Percentiles rank a stretch among this genome's conserved stretches.
These are phyloP conservation scores for Paspalum notatum DNA, from an alignment of 176 grass and related monocot species.

Conservation along the genomic window DNA sequence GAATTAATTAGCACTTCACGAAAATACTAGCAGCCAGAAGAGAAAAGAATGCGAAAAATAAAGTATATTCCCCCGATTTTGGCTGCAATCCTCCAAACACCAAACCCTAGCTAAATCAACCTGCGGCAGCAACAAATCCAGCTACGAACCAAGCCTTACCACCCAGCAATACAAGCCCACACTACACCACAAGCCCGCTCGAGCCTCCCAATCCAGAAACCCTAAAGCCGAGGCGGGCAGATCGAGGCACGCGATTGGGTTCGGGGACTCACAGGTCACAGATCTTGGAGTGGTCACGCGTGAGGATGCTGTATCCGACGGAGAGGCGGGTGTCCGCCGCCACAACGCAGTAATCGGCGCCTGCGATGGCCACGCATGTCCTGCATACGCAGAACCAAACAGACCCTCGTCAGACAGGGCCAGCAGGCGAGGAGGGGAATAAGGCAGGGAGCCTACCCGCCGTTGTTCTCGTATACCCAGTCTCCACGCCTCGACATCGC, in stretches of 20 bases:
- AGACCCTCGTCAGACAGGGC: conserved; percentile 19
- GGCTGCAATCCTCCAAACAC: not conserved
- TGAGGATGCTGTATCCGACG: conserved; percentile 91
- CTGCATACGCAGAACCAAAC: conserved; percentile 50
- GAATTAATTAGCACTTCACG: not conserved
- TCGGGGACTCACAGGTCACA: conserved; percentile 76
- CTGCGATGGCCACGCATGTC: conserved; percentile 93
- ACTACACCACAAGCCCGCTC: not conserved
- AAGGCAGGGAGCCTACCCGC: conserved; percentile 59
- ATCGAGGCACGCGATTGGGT: conserved; percentile 34
- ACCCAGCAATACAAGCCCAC: not conserved
- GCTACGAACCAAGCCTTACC: not conserved
- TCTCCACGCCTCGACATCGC: conserved; percentile 88
- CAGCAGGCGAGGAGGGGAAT: not conserved
- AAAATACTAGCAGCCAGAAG: not conserved
- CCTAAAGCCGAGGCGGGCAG: conserved; percentile 35
- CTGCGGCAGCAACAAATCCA: not conserved
- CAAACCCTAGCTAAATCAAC: conserved; percentile 46
- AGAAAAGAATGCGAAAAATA: not conserved
- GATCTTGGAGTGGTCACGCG: conserved; percentile 97
- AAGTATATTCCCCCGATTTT: not conserved
- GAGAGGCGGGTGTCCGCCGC: conserved; percentile 94
- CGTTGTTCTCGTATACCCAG: conserved; percentile 99
- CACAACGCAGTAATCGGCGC: conserved; percentile 83
- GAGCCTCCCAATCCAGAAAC: conserved; percentile 12